Evolutionary conservation across 768 basidiomycete species (phyloP), one percentile per base, ranked within the genome.

Genomic region (Rhodotorula sphaerocarpa): DNA sequence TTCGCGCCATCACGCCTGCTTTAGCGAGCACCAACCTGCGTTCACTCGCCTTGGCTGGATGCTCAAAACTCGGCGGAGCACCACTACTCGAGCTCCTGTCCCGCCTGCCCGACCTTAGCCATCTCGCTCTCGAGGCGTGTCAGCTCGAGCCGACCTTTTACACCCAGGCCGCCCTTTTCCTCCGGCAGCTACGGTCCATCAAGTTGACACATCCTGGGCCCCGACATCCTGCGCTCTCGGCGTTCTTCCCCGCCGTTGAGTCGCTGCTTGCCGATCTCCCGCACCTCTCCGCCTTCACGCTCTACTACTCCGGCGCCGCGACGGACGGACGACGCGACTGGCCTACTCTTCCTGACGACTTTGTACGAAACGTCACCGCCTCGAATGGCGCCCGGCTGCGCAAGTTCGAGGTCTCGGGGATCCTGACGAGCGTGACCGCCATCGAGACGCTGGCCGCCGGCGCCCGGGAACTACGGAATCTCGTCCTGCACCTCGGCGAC

Each of bases 191-290:
- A 18, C 20, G 39, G 15, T 65, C 63, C 2, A 52, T 69, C 50
- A 64, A 65, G 42, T 39, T 69, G 33, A 69, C 67, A 2, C 67
- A 69, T 34, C 67, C 67, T 0, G 67, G 67, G 1, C 67, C 63
- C 10, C 52, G 45, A 0, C 67, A 69, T n/a, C 54, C 60, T 0
- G 16, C 52, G 5, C 52, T 61, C 3, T 12, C 63, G 11, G 15
- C 28, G 0, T 69, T 69, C 63, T 57, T 65, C 33, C 67, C 67
- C 14, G 28, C 67, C 1, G 48, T 69, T 53, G 54, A 58, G 16
- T 20, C 43, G 0, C 63, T 69, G 25, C 48, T 69, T 9, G 23
- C 36, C 2, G 21, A 43, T 14, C 58, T 57, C 0, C 9, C 28
- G 3, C 14, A 21, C 7, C 50, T 69, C 16, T 50, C 27, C 10